Evolutionary conservation across 1,284 basidiomycete species (phyloP), one percentile per base, ranked within the genome.

Genomic region (Veloporphyrellus conicus): DNA sequence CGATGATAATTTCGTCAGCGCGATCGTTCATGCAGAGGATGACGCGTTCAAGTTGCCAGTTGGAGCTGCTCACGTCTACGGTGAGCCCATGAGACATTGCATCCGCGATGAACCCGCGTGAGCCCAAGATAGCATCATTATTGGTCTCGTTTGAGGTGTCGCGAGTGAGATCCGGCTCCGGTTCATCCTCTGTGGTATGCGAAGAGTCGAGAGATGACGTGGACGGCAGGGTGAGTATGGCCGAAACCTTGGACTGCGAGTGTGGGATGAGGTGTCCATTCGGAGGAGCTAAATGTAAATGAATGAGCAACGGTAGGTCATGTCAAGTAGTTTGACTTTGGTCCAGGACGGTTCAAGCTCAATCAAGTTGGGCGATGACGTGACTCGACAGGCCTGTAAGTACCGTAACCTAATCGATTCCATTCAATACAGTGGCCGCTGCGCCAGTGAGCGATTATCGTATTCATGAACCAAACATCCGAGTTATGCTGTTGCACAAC

Each of bases 1-100:
- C 84, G 44, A 90, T 85, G 45, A 90, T 77, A 0, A 84, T 87
- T 60, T 90, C 87, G 54, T 89, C 87, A 0, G 75, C 72, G 42
- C 81, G 78, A 37, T 90, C 87, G 58, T 87, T 82, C 54, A 88
- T 79, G 49, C 82, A 79, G 52, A 87, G 80, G 55, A 89, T 76
- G 19, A 88, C 84, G 45, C 82, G 74, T 60, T n/a, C n/a, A n/a
- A n/a, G n/a, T n/a, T 83, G 78, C 87, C 87, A 90, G 4, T 77
- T 76, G 5, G 79, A 73, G 15, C 79, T 79, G 56, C 90, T 90
- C 35, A 90, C 84, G 47, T 84, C 86, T 31, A 90, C 81, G 2
- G 80, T 82, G 20, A 90, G 73, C 1, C 85, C 87, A 54, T 82
- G 80, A 8, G 83, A 75, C 23, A 90, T 74, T 1, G 84, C 75